Evolutionary conservation across 2,329 filamentous ascomycete species (phyloP).

Genomic region (Chaetomium sp.): DNA sequence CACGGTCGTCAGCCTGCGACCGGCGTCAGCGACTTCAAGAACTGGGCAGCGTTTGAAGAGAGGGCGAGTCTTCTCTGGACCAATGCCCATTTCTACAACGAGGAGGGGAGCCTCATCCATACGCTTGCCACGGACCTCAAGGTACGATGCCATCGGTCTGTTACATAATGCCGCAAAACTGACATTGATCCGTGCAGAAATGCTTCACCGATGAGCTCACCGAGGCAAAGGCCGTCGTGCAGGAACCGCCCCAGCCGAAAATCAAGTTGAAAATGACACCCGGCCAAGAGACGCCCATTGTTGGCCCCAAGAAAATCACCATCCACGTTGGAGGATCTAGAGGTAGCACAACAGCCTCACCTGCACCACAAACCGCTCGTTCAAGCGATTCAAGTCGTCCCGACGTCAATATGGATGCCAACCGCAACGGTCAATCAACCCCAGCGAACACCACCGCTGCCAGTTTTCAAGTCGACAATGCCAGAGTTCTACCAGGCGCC

Average conservation of each 20-base stretch:
- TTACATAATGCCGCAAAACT: conserved; percentile 1
- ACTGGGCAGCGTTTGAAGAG: conserved; percentile 79
- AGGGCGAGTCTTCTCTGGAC: conserved; percentile 80
- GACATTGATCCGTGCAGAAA: conserved; percentile 50
- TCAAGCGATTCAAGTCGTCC: conserved; percentile 41
- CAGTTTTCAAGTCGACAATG: conserved; percentile 28
- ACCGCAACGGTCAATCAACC: conserved; percentile 23
- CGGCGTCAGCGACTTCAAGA: conserved; percentile 70
- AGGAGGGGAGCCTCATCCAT: conserved; percentile 86
- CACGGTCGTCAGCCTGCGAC: conserved; percentile 68
- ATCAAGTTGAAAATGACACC: conserved; percentile 76
- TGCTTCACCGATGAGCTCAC: conserved; percentile 69
- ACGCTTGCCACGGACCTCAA: conserved; percentile 76
- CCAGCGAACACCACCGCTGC: conserved; percentile 15
- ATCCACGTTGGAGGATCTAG: conserved; percentile 65
- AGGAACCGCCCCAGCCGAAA: conserved; percentile 72
- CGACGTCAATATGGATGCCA: conserved; percentile 42
- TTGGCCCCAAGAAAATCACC: conserved; percentile 65
- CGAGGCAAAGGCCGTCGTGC: conserved; percentile 71
- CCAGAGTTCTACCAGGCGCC: conserved; percentile 46
- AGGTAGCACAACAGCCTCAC: conserved; percentile 56
- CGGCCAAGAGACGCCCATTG: conserved; percentile 46
- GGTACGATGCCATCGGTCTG: conserved; percentile 48
- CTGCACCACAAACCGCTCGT: conserved; percentile 45
- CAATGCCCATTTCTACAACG: conserved; percentile 88